Evolutionary conservation across 202 grass and related monocot species (phyloP).

Genomic region (Zizania palustris): DNA sequence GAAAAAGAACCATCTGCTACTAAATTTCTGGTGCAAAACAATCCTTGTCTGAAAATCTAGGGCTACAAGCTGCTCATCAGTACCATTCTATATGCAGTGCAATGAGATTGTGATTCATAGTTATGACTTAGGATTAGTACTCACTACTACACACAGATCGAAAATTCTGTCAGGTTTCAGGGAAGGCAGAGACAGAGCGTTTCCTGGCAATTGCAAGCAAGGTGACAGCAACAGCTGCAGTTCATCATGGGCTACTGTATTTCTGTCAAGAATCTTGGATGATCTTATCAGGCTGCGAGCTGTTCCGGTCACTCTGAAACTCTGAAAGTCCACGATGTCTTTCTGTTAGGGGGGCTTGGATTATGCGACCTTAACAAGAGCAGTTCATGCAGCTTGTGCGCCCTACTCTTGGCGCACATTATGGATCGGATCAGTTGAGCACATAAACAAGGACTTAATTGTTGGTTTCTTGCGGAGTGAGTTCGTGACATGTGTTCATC

Average conservation of each 20-base stretch:
- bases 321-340: conserved; percentile 17
- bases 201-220: conserved; percentile 41
- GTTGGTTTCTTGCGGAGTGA: not conserved
- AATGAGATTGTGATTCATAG: not conserved
- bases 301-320: conserved; percentile 25
- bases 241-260: not conserved
- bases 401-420: conserved; percentile 20
- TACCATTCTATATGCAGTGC: not conserved
- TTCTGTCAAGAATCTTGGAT: not conserved
- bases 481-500: conserved; percentile 14
- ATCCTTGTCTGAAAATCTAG: conserved; percentile 21
- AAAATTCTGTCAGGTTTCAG: not conserved
- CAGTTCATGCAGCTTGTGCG: not conserved
- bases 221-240: not conserved
- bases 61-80: not conserved
- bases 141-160: not conserved
- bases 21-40: conserved; percentile 1
- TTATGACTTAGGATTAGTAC: not conserved
- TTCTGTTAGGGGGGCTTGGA: conserved; percentile 1
- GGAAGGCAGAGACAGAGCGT: not conserved
- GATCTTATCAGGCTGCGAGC: conserved; percentile 8
- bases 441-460: conserved; percentile 5
- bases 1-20: not conserved
- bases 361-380: conserved; percentile 29
- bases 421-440: conserved; percentile 30